A percentile compares a stretch with the other conserved stretches of the same genome.
Evolutionary conservation across 1,139 yeast species (phyloP).

Genomic region (Scheffersomyces titani): DNA sequence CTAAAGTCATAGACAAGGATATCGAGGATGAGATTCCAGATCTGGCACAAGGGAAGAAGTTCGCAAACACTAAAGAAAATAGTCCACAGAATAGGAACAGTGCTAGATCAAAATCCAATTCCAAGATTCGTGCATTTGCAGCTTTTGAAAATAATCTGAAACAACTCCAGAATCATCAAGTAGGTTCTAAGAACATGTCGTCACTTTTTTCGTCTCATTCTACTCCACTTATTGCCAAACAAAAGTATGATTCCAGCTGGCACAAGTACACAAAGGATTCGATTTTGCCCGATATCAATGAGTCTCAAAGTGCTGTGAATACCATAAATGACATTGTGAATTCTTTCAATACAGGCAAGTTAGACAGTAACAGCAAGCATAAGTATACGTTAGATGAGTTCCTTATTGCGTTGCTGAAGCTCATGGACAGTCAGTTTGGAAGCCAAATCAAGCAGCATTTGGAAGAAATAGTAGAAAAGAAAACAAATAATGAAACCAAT

Average conservation of each 20-base stretch:
- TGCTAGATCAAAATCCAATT: neutral
- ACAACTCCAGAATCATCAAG: neutral
- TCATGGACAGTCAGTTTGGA: constrained; percentile 1
- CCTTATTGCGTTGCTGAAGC: constrained; percentile 4
- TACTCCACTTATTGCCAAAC: constrained; percentile 25
- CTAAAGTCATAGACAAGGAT: constrained; percentile 16
- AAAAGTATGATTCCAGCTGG: constrained; percentile 6
- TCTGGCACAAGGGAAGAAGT: neutral
- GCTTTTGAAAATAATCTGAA: neutral
- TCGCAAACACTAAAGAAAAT: neutral
- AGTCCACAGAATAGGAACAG: neutral
- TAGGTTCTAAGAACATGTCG: constrained; percentile 1
- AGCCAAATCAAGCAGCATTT: neutral
- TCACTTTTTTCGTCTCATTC: constrained; percentile 29
- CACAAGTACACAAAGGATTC: constrained; percentile 7
- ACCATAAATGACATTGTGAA: constrained; percentile 13
- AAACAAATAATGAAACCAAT: neutral
- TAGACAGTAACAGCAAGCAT: neutral
- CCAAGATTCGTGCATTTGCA: neutral
- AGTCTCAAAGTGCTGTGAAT: constrained; percentile 13
- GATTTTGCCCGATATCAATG: constrained; percentile 10
- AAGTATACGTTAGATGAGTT: constrained; percentile 8
- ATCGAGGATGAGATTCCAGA: neutral
- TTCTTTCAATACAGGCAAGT: neutral
- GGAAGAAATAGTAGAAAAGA: neutral